A percentile compares a stretch with the other conserved stretches of the same genome.
phyloP scores from a whole-genome alignment of 2,329 filamentous ascomycete species.

The Exophiala sideris region DNA sequence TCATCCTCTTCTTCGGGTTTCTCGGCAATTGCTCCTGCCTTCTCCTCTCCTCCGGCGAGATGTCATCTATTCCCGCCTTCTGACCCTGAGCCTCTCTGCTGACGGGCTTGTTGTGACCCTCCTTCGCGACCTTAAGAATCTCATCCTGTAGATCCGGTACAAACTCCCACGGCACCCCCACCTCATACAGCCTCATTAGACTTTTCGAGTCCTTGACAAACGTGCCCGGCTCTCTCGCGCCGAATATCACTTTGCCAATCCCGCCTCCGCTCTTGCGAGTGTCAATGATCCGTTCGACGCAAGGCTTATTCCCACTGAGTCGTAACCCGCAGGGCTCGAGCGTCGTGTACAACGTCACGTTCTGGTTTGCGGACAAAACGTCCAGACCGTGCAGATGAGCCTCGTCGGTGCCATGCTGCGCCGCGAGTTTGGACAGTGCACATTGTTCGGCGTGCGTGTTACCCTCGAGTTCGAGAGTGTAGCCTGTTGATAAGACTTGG shows the following conservation, averaged over 20 bases:
- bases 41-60: conserved; percentile 38
- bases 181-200: conserved; percentile 63
- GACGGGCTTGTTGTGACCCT: conserved; percentile 61
- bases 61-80: conserved; percentile 38
- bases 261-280: conserved; percentile 43
- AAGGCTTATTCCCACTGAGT: conserved; percentile 46
- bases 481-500: conserved; percentile 70
- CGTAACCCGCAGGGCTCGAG: conserved; percentile 61
- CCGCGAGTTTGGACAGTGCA: conserved; percentile 69
- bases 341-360: conserved; percentile 76
- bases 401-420: conserved; percentile 43
- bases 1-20: conserved; percentile 49
- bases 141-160: conserved; percentile 73
- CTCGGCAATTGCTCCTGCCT: conserved; percentile 37
- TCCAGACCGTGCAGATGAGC: conserved; percentile 47
- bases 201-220: conserved; percentile 84
- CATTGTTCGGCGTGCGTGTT: conserved; percentile 98
- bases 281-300: conserved; percentile 72
- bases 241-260: conserved; percentile 78
- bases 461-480: conserved; percentile 82
- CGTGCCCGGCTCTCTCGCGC: conserved; percentile 82
- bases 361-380: conserved; percentile 44
- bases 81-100: conserved; percentile 12
- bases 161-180: conserved; percentile 70
- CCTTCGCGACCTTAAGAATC: conserved; percentile 77